Evolutionary conservation across 2,329 filamentous ascomycete genomes (phyloP).

Genomic region (Arthroderma sp.): DNA sequence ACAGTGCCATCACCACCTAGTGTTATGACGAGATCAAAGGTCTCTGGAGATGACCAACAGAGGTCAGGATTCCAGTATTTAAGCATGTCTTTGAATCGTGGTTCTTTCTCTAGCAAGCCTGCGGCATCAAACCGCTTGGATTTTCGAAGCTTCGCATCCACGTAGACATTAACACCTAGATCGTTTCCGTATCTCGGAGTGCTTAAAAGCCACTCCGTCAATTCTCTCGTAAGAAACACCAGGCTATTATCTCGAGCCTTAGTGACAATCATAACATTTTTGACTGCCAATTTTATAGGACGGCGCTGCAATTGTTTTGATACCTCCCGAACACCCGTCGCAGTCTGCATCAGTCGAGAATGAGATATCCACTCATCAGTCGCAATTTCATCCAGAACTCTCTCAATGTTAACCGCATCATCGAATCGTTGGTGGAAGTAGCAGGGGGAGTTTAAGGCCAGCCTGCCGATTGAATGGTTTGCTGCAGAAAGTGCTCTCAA

Average conservation of each 20-base stretch:
- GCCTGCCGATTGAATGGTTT: constrained; percentile 10
- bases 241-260: constrained; percentile 93
- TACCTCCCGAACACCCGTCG: constrained; percentile 86
- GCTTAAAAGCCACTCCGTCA: constrained; percentile 73
- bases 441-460: constrained; percentile 78
- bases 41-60: constrained; percentile 86
- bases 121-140: constrained; percentile 77
- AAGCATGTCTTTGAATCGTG: constrained; percentile 69
- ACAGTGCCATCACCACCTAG: constrained; percentile 95
- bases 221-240: constrained; percentile 74
- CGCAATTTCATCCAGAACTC: constrained; percentile 85
- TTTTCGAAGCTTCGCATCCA: constrained; percentile 84
- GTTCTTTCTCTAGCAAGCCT: constrained; percentile 58
- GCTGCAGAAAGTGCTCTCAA: no score
- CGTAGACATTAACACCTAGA: constrained; percentile 89
- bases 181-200: constrained; percentile 83
- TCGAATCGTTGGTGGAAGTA: constrained; percentile 98
- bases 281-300: constrained; percentile 81
- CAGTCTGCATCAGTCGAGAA: constrained; percentile 86
- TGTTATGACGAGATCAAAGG: constrained; percentile 89
- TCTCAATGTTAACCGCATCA: constrained; percentile 87
- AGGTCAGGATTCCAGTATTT: constrained; percentile 94
- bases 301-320: constrained; percentile 87
- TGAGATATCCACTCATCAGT: constrained; percentile 83
- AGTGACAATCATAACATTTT: constrained; percentile 95